Conservation (phyloP, 2,329 filamentous ascomycete genomes). For the Colletotrichum sp. region DNA sequence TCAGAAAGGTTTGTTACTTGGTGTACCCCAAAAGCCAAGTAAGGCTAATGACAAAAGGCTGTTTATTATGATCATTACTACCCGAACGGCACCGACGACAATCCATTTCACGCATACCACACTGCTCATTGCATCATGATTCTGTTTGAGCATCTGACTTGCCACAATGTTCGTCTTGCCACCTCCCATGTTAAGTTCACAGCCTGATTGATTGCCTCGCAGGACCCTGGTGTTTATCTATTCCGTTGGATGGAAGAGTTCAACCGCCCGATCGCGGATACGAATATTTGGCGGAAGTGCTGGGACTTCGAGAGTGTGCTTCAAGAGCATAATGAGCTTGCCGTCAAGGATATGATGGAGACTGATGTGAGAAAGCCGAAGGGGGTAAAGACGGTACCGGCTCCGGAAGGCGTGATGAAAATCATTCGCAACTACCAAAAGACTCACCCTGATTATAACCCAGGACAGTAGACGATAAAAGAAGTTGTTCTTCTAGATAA, state of each 20-base stretch:
- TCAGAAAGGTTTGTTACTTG: neutral
- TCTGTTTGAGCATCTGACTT: neutral
- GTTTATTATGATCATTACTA: neutral
- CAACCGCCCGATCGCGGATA: neutral
- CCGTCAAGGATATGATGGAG: neutral
- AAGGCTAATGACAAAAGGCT: neutral
- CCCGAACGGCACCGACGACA: constrained; percentile 6
- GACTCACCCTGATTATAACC: neutral
- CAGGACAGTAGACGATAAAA: neutral
- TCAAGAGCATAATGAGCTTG: neutral
- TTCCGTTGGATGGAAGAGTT: constrained; percentile 4
- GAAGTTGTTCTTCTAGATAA: neutral
- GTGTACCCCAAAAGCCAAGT: neutral
- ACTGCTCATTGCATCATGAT: constrained; percentile 8
- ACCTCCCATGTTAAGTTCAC: neutral
- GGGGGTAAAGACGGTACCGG: neutral
- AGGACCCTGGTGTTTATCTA: neutral
- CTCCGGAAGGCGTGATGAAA: neutral
- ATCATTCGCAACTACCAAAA: constrained; percentile 4
- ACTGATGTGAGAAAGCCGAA: neutral
- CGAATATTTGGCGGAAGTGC: constrained; percentile 4
- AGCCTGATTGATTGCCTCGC: neutral
- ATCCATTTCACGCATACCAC: neutral
- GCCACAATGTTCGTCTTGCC: neutral
- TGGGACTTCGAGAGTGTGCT: neutral